A percentile compares a stretch with the other conserved stretches of the same genome.
Conservation (phyloP, 2,329 filamentous ascomycete genomes). For the Aureobasidium uvarum region DNA sequence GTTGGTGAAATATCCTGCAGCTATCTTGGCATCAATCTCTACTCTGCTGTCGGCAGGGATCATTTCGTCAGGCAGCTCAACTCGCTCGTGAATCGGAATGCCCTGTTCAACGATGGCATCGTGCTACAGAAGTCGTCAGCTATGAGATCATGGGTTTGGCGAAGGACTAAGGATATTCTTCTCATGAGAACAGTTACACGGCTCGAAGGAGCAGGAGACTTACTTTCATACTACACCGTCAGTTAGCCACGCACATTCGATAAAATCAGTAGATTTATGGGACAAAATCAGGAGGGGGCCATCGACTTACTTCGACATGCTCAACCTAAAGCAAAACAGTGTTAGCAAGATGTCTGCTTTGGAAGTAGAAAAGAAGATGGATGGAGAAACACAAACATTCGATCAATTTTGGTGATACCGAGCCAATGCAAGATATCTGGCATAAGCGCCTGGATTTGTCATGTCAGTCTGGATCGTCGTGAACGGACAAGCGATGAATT, state of each 20-base stretch:
- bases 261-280: not conserved
- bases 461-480: too few relatives aligned
- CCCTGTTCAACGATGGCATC: conserved; percentile 83
- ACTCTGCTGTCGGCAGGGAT: conserved; percentile 93
- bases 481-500: too few relatives aligned
- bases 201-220: not conserved
- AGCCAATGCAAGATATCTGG: conserved; percentile 92
- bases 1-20: conserved; percentile 82
- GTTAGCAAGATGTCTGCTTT: not conserved
- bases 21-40: conserved; percentile 99
- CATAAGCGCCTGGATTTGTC: conserved; percentile 67
- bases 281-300: not conserved
- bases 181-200: not conserved
- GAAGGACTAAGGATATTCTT: not conserved
- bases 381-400: conserved; percentile 58
- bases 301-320: conserved; percentile 82
- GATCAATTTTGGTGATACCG: conserved; percentile 96
- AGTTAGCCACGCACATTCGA: conserved; percentile 7
- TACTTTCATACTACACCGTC: conserved; percentile 16
- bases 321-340: conserved; percentile 50
- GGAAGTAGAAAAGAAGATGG: not conserved
- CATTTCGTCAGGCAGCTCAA: conserved; percentile 89
- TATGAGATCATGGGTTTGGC: conserved; percentile 38
- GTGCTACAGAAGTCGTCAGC: conserved; percentile 69
- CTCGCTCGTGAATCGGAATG: conserved; percentile 82